phyloP scores from a whole-genome alignment of 2,329 filamentous ascomycete genomes.

The Lachnellula suecica region DNA sequence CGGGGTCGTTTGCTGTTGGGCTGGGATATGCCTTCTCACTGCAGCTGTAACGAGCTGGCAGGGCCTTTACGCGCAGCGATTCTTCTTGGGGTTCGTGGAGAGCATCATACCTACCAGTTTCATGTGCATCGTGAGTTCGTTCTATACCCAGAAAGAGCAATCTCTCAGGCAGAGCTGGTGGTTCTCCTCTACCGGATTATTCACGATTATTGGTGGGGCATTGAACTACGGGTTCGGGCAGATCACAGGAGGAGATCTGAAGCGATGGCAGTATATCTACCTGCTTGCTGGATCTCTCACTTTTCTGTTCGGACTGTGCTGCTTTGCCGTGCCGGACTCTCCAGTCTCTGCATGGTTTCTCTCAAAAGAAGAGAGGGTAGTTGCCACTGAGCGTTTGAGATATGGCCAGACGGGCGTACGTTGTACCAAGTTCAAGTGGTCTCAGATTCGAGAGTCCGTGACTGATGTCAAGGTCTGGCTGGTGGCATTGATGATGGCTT shows the following conservation, averaged over 20 bases:
- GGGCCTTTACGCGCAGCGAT: slow-evolving; percentile 66
- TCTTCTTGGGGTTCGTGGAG: slow-evolving; percentile 62
- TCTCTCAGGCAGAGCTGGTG: slow-evolving; percentile 65
- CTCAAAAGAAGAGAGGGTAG: slow-evolving; percentile 58
- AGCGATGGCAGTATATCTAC: slow-evolving; percentile 71
- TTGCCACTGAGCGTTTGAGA: slow-evolving; percentile 63
- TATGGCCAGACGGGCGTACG: slow-evolving; percentile 63
- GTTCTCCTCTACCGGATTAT: slow-evolving; percentile 55
- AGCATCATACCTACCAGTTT: slow-evolving; percentile 65
- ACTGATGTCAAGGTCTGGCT: slow-evolving; percentile 64
- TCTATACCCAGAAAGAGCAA: slow-evolving; percentile 67
- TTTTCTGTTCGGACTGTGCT: slow-evolving; percentile 62
- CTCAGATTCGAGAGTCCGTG: slow-evolving; percentile 57
- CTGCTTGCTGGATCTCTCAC: slow-evolving; percentile 63
- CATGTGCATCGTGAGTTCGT: slow-evolving; percentile 61
- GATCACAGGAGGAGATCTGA: slow-evolving; percentile 52
- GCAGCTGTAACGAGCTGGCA: slow-evolving; percentile 63
- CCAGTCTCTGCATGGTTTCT: slow-evolving; percentile 70
- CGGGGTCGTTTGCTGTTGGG: slow-evolving; percentile 63
- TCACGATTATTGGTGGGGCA: slow-evolving; percentile 61
- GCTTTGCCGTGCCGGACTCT: slow-evolving; percentile 65
- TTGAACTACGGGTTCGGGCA: slow-evolving; percentile 70
- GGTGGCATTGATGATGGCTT: slow-evolving; percentile 66
- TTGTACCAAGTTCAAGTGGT: slow-evolving; percentile 57
- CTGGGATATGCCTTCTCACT: slow-evolving; percentile 65